Evolutionary conservation across 345 rosid species (phyloP), one percentile per base, ranked within the genome.

Genomic region (Eucalyptus marginata): DNA sequence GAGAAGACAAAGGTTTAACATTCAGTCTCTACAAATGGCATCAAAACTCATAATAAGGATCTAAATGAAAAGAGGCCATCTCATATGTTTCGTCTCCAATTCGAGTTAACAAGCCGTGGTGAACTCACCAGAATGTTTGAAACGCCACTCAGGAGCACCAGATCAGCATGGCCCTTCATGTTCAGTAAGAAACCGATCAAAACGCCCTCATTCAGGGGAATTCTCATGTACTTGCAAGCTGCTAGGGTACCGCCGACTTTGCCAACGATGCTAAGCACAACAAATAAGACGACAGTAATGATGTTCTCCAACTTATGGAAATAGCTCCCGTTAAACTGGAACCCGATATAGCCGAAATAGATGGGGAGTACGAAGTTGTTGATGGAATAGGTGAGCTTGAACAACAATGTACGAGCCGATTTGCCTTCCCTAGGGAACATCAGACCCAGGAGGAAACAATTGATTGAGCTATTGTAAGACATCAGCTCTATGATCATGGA

Each of bases 341-440:
- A 96, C 43, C 98, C 99, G 10, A 94, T 91, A 87, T 93, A 96
- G 88, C 99, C 97, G 10, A 96, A 97, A 90, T 94, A 97, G 12
- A 96, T 92, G 7, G 99, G 99, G 31, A 97, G 96, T 17, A 97
- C 71, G 90, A 96, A 96, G 89, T 94, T 96, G 87, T 96, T 91
- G 54, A 95, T 94, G n/a, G 96, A 93, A 81, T 94, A 96, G 68
- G 93, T 91, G 88, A 97, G 93, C 87, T 95, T 95, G 29, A 88
- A 91, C 66, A 95, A 33, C 93, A 97, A 87, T 10, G 99, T 97
- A 90, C 99, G 87, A 27, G 93, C 92, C 7, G 96, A 93, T 89
- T 96, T 96, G 22, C 99, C 99, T 90, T 95, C 94, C 88, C 97
- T 91, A 2, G 99, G 99, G 91, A 96, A 96, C 94, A 93, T 49